phyloP scores from a whole-genome alignment of 2,329 filamentous ascomycete genomes.

The Ophioceras dolichostomum region DNA sequence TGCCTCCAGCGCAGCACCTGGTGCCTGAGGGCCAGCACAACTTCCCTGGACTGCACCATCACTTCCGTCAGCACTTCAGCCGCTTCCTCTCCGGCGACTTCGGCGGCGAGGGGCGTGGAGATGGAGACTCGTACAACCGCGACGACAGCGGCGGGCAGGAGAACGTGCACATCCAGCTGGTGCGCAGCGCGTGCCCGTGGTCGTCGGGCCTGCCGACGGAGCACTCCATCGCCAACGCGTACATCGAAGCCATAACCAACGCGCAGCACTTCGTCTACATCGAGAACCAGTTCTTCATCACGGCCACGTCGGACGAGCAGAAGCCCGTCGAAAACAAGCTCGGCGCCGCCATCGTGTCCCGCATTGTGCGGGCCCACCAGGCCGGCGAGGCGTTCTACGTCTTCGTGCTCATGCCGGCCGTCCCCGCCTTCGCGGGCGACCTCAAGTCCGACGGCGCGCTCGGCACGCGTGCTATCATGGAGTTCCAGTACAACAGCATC shows the following conservation, averaged over 20 bases:
- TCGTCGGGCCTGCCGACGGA: slow-evolving; percentile 38
- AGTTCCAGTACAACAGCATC: slow-evolving; percentile 75
- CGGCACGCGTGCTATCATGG: slow-evolving; percentile 76
- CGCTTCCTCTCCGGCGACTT: slow-evolving; percentile 20
- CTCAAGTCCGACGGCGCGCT: slow-evolving; percentile 60
- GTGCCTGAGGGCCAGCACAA: slow-evolving; percentile 13
- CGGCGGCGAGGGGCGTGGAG: slow-evolving; percentile 11
- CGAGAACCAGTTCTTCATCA: slow-evolving; percentile 85
- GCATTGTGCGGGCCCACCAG: slow-evolving; percentile 58
- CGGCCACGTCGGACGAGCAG: slow-evolving; percentile 59
- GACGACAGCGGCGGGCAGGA: slow-evolving; percentile 8
- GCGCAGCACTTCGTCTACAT: slow-evolving; percentile 68
- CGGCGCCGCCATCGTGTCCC: slow-evolving; percentile 65
- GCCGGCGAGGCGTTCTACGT: slow-evolving; percentile 58
- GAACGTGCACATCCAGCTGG: slow-evolving; percentile 33
- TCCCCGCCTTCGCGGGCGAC: slow-evolving; percentile 75
- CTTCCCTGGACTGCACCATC: slow-evolving; percentile 15
- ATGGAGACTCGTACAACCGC: slow-evolving; percentile 6
- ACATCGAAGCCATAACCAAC: slow-evolving; percentile 57
- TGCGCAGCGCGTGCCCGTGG: slow-evolving; percentile 27
- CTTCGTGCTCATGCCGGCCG: slow-evolving; percentile 65
- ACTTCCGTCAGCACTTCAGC: slow-evolving; percentile 25
- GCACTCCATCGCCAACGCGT: slow-evolving; percentile 81
- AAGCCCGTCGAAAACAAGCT: slow-evolving; percentile 66
- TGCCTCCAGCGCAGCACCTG: slow-evolving; percentile 9